Base-by-base conservation (phyloP, 257 asterid genomes). In the Scutellaria barbata region DNA sequence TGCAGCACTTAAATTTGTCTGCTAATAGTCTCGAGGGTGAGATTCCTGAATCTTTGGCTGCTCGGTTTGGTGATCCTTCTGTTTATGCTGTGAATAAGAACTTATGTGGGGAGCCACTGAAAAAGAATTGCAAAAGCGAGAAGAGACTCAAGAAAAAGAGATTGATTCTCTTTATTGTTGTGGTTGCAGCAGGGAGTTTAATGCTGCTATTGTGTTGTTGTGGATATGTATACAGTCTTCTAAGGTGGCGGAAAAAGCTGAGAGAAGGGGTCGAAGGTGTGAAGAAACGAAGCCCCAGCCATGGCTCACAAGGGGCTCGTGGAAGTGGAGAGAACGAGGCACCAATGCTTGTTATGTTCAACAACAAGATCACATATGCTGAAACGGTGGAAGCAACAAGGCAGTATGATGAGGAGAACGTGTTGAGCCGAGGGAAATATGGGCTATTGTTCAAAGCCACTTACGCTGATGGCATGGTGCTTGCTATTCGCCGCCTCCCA, bases 341-440 rank as follows among this genome's bases (percentile, higher is more conserved):
- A 9, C 95, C 91, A 10, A 92, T 89, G 82, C 87, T 92, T 17
- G 68, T 90, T 18, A 82, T 93, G 95, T 93, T 92, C 88, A 84
- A 83, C 77, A 81, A 86, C 84, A 88, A 86, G 87, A 85, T 88
- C 75, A 88, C 96, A 4, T 85, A 81, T 47, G 84, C 92, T 5
- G 98, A 92, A 71, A 87, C 98, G 9, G 42, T 83, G 18, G 96
- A 88, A 77, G 96, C 98, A 16, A 91, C 97, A 1, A 81, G 93
- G 64, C 92, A 91, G 59, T 91, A 85, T 54, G 97, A 89, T n/a
- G 97, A 91, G 85, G 97, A 91, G 53, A 89, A 86, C 55, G 97
- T 91, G 69, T 33, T 91, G 42, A 91, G 89, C 79, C 81, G 97
- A 51, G 88, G 92, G 5, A 83, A 82, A 17, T 87, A 83, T 47